A percentile compares a stretch with the other conserved stretches of the same genome.
Conservation (phyloP, 768 basidiomycete genomes). For the Rhizopogon vinicolor region DNA sequence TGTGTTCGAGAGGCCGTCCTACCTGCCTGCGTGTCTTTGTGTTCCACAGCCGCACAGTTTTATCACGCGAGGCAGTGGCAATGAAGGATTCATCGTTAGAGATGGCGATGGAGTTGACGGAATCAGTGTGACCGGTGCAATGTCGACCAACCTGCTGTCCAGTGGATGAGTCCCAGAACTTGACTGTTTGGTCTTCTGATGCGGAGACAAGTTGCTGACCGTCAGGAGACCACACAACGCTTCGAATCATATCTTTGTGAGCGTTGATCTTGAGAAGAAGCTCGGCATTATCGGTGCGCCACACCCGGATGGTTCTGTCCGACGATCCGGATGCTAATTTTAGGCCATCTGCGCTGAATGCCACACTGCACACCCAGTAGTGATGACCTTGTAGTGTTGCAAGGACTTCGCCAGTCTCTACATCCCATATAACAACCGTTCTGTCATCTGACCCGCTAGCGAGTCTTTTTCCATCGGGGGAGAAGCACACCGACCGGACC, state of each 20-base stretch:
- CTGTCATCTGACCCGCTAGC: conserved; percentile 6
- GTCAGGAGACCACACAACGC: conserved; percentile 25
- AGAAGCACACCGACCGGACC: conserved; percentile 9
- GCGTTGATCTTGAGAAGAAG: conserved; percentile 13
- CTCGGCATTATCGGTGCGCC: conserved; percentile 11
- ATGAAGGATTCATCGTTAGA: conserved; percentile 26
- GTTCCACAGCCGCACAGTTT: conserved; percentile 26
- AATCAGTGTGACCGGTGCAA: conserved; percentile 21
- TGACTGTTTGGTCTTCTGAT: conserved; percentile 25
- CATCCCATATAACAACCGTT: conserved; percentile 2
- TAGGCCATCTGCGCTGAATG: too few species aligned
- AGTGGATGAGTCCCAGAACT: conserved; percentile 24
- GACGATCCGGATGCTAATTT: too few species aligned
- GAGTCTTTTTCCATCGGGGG: conserved; percentile 6
- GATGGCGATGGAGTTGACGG: conserved; percentile 26
- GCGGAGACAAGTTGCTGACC: conserved; percentile 23
- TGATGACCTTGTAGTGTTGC: conserved; percentile 8
- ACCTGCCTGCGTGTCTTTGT: conserved; percentile 15
- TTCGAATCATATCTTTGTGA: conserved; percentile 23
- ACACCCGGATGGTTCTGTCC: conserved; percentile 17
- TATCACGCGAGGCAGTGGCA: conserved; percentile 27
- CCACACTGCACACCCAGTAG: too few species aligned
- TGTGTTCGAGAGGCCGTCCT: conserved; percentile 18
- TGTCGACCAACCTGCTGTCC: conserved; percentile 25
- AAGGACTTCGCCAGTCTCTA: neutral